Percentiles rank a stretch among this genome's conserved stretches.
Evolutionary conservation across 2,329 filamentous ascomycete genomes (phyloP).

Genomic region (Didymella keratinophila): DNA sequence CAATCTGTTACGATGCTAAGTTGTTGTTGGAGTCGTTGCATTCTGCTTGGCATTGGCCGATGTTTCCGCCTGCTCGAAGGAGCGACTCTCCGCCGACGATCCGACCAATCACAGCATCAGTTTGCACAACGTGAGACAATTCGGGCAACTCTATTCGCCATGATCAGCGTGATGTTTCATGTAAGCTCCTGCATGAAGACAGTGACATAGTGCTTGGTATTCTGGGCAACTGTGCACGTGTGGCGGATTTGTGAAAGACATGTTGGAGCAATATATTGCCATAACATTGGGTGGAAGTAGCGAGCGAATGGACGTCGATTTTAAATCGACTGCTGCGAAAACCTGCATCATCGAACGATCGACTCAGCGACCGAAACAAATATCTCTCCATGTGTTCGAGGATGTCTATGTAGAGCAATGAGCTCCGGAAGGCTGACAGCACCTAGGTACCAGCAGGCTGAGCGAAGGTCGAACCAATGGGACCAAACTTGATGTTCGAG

Average conservation of each 20-base stretch:
- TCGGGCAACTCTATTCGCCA: slow-evolving; percentile 12
- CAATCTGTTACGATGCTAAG: slow-evolving; percentile 12
- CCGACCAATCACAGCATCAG: slow-evolving; percentile 24
- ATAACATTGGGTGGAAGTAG: background rate
- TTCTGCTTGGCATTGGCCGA: slow-evolving; percentile 2
- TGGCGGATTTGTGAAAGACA: background rate
- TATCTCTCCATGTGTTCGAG: too few species aligned
- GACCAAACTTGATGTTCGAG: slow-evolving; percentile 44
- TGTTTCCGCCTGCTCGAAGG: slow-evolving; percentile 24
- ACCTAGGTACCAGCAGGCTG: slow-evolving; percentile 30
- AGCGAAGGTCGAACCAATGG: slow-evolving; percentile 41
- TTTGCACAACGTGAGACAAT: slow-evolving; percentile 32
- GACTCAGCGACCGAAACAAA: too few species aligned
- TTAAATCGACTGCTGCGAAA: background rate
- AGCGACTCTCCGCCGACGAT: slow-evolving; percentile 11
- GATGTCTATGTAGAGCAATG: too few species aligned
- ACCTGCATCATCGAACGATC: background rate
- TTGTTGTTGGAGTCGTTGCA: slow-evolving; percentile 2
- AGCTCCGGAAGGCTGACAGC: too few species aligned
- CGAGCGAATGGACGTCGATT: slow-evolving; percentile 7
- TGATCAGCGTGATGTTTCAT: slow-evolving; percentile 9
- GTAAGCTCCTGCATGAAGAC: slow-evolving; percentile 8
- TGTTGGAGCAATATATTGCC: background rate
- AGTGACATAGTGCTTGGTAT: slow-evolving; percentile 16
- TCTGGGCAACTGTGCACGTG: slow-evolving; percentile 11